These are phyloP conservation scores for Diaporthe vexans DNA, from an alignment of 2,329 filamentous ascomycete species.

Conservation along the genomic window DNA sequence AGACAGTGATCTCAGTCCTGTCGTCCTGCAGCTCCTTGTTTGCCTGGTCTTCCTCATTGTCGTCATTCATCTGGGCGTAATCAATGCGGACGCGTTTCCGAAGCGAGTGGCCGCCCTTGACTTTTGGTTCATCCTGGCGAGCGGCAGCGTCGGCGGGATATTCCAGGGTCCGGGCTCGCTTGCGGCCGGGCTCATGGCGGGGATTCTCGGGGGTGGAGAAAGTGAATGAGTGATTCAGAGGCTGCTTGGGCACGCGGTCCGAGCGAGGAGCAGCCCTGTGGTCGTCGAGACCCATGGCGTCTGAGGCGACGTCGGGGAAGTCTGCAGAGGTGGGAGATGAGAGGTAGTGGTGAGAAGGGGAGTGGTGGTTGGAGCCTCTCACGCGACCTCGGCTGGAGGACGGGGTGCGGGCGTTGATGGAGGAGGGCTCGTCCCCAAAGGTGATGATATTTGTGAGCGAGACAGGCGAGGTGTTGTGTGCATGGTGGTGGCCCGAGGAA, in stretches of 20 bases:
- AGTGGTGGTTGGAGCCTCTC: conserved; percentile 30
- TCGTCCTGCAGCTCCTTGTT: conserved; percentile 41
- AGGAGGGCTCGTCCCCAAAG: conserved; percentile 32
- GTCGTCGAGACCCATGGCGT: conserved; percentile 35
- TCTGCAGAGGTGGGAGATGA: conserved; percentile 32
- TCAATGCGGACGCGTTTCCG: conserved; percentile 70
- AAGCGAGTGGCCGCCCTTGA: conserved; percentile 71
- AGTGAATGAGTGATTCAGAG: conserved; percentile 54
- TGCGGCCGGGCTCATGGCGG: conserved; percentile 51
- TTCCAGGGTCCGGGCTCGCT: conserved; percentile 60
- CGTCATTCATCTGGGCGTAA: conserved; percentile 69
- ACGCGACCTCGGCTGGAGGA: conserved; percentile 38
- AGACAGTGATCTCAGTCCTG: conserved; percentile 34
- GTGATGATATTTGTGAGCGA: conserved; percentile 38
- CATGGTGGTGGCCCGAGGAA: conserved; percentile 37
- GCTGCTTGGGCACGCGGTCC: conserved; percentile 50
- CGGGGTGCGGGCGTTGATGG: conserved; percentile 33
- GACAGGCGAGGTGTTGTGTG: conserved; percentile 17
- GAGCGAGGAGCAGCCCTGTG: conserved; percentile 36
- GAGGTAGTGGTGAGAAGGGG: conserved; percentile 35
- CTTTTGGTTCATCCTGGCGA: conserved; percentile 62
- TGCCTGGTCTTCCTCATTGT: conserved; percentile 49
- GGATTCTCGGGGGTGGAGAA: conserved; percentile 53
- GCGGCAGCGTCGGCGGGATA: conserved; percentile 50
- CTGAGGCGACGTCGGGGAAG: conserved; percentile 15